Evolutionary conservation across 2,329 filamentous ascomycete species (phyloP), one percentile per base, ranked within the genome.

Genomic region (Monosporascus cannonballus): DNA sequence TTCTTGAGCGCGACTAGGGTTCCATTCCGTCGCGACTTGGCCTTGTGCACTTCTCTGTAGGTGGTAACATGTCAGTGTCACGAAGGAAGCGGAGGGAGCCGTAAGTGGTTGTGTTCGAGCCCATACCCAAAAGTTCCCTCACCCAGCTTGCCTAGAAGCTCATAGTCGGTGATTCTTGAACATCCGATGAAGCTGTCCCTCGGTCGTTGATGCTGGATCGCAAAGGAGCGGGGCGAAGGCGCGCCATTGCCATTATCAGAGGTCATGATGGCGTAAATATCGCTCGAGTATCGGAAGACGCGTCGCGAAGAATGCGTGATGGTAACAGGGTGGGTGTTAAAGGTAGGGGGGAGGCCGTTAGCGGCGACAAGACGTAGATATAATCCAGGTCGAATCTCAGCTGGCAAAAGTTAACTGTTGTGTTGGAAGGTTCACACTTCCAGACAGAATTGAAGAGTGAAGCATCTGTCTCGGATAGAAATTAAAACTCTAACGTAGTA

Each of bases 41-140:
- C 94, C 66, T 93, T 94, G 71, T 96, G 90, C 39, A 97, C 94
- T 74, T 97, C 91, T 60, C 86, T 88, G 57, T 18, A 47, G 11
- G 20, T 18, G 30, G 51, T 9, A 25, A n/a, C 2, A 14, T 20
- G 52, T 60, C 53, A 62, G 54, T 41, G 17, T 27, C 18, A 64
- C 67, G 46, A 51, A 15, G 17, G 41, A 14, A 27, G 57, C 47
- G 61, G 68, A 17, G 67, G 66, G 42, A 73, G 72, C 44, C 65
- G 68, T 17, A 17, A 48, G 34, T 6, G 34, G 25, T 17, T 25
- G 14, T 37, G 18, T n/a, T 34, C 34, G 36, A 50, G 48, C 66
- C 83, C 83, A 62, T 73, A 89, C 85, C 93, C 93, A 73, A 97
- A 97, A 22, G 93, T 97, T 56, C 93, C 93, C 70, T 97, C 93